phyloP scores from a whole-genome alignment of 2,329 filamentous ascomycete genomes.

The Colletotrichum lentis region DNA sequence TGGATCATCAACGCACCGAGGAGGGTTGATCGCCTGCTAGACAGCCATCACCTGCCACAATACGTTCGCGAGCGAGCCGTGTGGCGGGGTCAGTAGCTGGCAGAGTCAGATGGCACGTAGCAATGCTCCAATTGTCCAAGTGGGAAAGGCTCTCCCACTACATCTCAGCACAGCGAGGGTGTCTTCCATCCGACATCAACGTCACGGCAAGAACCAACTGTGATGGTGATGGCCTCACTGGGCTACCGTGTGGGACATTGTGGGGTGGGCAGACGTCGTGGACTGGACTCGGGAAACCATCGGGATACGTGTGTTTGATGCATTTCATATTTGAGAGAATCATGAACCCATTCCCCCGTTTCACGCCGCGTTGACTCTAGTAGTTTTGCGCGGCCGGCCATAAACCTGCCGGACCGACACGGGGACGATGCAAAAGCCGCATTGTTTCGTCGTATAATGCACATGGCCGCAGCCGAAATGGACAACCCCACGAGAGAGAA shows the following conservation, averaged over 20 bases:
- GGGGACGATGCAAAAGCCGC: conserved; percentile 37
- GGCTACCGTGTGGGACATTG: background rate
- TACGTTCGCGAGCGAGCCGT: no score
- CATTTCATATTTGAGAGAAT: conserved; percentile 40
- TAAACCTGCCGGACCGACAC: conserved; percentile 26
- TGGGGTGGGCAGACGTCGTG: background rate
- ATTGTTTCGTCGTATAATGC: conserved; percentile 35
- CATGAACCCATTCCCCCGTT: conserved; percentile 40
- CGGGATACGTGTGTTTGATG: conserved; percentile 30
- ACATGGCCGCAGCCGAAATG: conserved; percentile 32
- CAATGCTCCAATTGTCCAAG: no score
- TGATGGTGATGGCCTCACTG: background rate
- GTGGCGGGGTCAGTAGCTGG: no score
- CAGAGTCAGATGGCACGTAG: no score
- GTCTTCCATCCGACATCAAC: no score
- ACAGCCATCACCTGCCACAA: no score
- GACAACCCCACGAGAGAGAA: conserved; percentile 19
- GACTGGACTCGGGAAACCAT: conserved; percentile 12
- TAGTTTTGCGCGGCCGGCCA: conserved; percentile 31
- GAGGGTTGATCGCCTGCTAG: no score
- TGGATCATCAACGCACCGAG: no score
- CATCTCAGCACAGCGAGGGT: no score
- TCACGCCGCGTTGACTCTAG: conserved; percentile 40
- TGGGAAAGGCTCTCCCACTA: no score
- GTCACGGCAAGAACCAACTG: no score